Evolutionary conservation across 2,329 filamentous ascomycete species (phyloP), one percentile per base, ranked within the genome.

Genomic region (Ceratocystiopsis sp.): DNA sequence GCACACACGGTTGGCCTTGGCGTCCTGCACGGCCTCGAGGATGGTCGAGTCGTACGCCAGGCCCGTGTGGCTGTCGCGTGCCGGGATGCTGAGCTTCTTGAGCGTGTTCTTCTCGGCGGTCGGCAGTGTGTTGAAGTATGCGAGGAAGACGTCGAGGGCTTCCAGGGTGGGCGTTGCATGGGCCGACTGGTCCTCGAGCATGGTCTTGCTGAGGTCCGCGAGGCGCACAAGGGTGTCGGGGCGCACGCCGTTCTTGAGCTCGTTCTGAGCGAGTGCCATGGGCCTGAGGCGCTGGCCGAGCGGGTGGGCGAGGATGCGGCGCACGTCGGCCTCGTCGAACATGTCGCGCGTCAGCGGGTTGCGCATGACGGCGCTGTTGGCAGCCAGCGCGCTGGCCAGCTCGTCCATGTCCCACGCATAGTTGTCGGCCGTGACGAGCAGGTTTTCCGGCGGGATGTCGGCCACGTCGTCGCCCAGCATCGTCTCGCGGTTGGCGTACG

Each of bases 361-460:
- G 37, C 55, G 51, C 54, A 56, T 56, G 19, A 57, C 53, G 40
- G 53, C 54, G 35, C 44, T 37, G 42, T 52, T 50, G 43, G 41
- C 41, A 34, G 41, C 37, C 35, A 58, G 49, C 4, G 53, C 51
- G 38, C 54, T 49, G 15, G 52, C 51, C 14, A 58, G 42, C 43
- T 53, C 50, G 47, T 54, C 49, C 44, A 58, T 50, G 35, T 93
- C 84, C 59, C 47, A 50, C 35, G 47, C 49, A 36, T 49, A 50
- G 42, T 48, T 49, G 47, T 50, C 49, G 16, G 45, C 40, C 13
- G 47, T 50, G 13, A 47, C 49, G 17, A 50, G 34, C 37, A 50
- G 40, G n/a, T 43, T 43, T 13, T 18, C 45, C 12, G 36, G 35
- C n/a, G 42, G 35, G 16, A 50, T 49, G 25, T 46, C 41, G 9